Conservation (phyloP, 106 monocot species). For the Iris macrosiphon region DNA sequence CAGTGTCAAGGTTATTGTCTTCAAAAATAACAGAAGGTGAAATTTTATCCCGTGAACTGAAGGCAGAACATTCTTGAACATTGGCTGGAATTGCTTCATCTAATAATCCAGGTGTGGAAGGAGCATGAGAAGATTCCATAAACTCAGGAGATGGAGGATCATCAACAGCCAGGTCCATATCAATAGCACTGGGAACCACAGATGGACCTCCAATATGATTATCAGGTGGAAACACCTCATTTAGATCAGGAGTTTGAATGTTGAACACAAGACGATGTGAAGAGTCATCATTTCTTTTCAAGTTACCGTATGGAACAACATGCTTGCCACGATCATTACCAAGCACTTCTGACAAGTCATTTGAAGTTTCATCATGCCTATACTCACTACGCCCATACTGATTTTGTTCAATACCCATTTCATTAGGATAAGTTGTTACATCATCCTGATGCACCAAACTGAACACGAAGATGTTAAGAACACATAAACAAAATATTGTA, state of each 20-base stretch:
- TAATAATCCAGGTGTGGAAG: slow-evolving; percentile 73
- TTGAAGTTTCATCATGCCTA: slow-evolving; percentile 18
- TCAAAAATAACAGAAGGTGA: slow-evolving; percentile 27
- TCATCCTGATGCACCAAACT: slow-evolving; percentile 38
- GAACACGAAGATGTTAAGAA: slow-evolving; percentile 14
- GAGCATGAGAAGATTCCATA: slow-evolving; percentile 55
- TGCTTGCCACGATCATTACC: slow-evolving; percentile 8
- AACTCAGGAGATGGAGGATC: slow-evolving; percentile 26
- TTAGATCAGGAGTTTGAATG: slow-evolving; percentile 65
- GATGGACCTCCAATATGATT: slow-evolving; percentile 30
- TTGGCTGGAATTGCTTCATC: slow-evolving; percentile 53
- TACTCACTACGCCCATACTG: slow-evolving; percentile 25
- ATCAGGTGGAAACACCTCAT: slow-evolving; percentile 48
- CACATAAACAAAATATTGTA: no score
- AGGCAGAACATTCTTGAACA: slow-evolving; percentile 39
- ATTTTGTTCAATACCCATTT: slow-evolving; percentile 47
- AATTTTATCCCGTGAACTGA: slow-evolving; percentile 29
- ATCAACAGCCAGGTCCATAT: slow-evolving; percentile 15
- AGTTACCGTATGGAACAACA: slow-evolving; percentile 9
- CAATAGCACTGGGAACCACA: slow-evolving; percentile 9
- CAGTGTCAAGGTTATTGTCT: slow-evolving; percentile 10
- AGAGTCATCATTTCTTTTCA: slow-evolving; percentile 17
- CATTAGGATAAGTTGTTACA: slow-evolving; percentile 25
- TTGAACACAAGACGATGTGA: slow-evolving; percentile 38
- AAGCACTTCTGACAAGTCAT: slow-evolving; percentile 26